Base-by-base conservation (phyloP, 257 asterid species). In the Solanum chmielewskii region DNA sequence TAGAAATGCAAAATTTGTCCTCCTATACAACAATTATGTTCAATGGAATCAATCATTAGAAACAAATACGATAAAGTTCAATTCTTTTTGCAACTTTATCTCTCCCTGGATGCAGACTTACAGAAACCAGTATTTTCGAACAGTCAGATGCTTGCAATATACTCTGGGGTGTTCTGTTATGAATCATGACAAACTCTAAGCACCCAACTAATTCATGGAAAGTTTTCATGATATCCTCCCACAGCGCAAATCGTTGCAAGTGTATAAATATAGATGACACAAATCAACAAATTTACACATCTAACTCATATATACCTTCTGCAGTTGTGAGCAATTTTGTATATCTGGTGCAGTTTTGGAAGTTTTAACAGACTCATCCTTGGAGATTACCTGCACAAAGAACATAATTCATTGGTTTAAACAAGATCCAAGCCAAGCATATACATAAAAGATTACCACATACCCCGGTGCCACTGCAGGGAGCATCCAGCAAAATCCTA, bases 381-480 rank as follows among this genome's bases (percentile, higher is more conserved):
- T 95, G 83, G 99, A 95, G 90, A 94, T 95, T 87, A 97, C 98
- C 99, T 97, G 93, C 87, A 91, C 77, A 25, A 47, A 27, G 87
- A 23, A 86, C 33, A 84, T 74, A 73, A 60, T 33, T 44, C 14
- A 87, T 52, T 49, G 21, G 86, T 16, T 75, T 85, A 45, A 76
- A 83, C 35, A 78, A 29, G 44, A 21, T 4, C 10, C 11, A 39
- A 87, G 76, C 47, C 86, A 74, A 62, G 49, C 15, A 89, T 60
- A 87, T 59, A 35, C 39, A 86, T 83, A 69, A 86, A 88, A 86
- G 47, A 60, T n/a, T 70, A 88, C 15, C 49, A 49, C 92, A 27
- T 95, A 97, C 98, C 93, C 98, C 98, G 52, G 98, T 95, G 83
- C 98, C 98, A 89, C 97, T 95, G 92, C 98, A 97, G 77, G 98